Conservation (phyloP, 495 filamentous ascomycete species). For the Acidiella bohemica region DNA sequence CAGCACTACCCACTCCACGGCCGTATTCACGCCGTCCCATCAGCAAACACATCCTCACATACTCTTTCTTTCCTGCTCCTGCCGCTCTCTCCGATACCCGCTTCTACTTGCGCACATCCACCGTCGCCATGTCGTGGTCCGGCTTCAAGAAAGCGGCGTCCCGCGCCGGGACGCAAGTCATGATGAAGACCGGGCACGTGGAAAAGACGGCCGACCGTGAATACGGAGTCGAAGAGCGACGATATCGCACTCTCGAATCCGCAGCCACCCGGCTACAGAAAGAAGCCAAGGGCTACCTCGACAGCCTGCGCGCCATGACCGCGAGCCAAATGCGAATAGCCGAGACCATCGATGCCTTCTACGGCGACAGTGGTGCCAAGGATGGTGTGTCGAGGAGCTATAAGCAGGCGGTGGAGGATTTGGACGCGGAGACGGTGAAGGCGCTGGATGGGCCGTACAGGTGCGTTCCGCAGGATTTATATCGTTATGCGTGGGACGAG, state of each 20-base stretch:
- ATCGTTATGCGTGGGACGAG: slow-evolving; percentile 1
- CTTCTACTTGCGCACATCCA: no score
- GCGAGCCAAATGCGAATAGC: slow-evolving; percentile 99
- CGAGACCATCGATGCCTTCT: slow-evolving; percentile 98
- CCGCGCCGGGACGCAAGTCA: slow-evolving; percentile 96
- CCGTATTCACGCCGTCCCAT: no score
- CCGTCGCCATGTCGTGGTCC: slow-evolving; percentile 48
- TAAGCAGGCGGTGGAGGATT: slow-evolving; percentile 93
- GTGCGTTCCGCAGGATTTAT: slow-evolving; percentile 29
- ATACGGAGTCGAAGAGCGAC: slow-evolving; percentile 96
- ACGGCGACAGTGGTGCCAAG: slow-evolving; percentile 85
- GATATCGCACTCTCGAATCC: slow-evolving; percentile 92
- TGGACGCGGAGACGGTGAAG: slow-evolving; percentile 97
- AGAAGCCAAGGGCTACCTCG: slow-evolving; percentile 93
- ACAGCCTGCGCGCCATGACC: slow-evolving; percentile 95
- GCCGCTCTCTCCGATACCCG: background rate
- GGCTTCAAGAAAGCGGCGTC: slow-evolving; percentile 55
- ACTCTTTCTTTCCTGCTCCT: background rate
- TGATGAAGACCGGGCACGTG: slow-evolving; percentile 99
- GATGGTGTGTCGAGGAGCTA: slow-evolving; percentile 93
- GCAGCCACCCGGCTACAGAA: slow-evolving; percentile 85
- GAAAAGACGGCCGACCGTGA: slow-evolving; percentile 96
- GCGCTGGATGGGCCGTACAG: slow-evolving; percentile 94
- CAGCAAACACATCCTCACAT: background rate
- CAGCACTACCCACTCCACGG: no score